Evolutionary conservation across 2,329 filamentous ascomycete species (phyloP), one percentile per base, ranked within the genome.

Genomic region (Diaporthe vexans): DNA sequence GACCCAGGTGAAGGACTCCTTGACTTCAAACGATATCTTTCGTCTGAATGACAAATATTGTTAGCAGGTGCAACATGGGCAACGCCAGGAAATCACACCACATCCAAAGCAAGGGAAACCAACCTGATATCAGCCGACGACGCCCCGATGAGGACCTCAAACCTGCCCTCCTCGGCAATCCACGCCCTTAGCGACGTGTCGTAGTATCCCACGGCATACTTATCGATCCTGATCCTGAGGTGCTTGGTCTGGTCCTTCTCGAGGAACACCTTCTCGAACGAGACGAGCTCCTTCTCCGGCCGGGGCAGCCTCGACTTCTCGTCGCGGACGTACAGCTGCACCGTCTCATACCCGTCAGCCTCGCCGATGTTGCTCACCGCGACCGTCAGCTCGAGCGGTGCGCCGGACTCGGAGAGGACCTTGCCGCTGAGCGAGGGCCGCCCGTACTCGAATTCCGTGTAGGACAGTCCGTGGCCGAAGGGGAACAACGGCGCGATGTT

Each of bases 381-480:
- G 73, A 89, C 82, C 26, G 85, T 84, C 51, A 89, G 81, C 69
- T 86, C 86, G 73, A 88, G 82, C 57, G 58, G 82, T 48, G 70
- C 82, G 65, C 78, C 82, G 73, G 85, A 77, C 56, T 85, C 78
- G 51, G 82, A 77, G 72, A 89, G 80, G 1, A 84, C 80, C 70
- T 81, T 81, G 2, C 81, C 78, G 77, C 83, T 86, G 71, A 92
- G 85, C 4, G 86, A 86, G 0, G 91, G 87, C 0, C 86, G 84
- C 19, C 90, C 90, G 79, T 94, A 92, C 61, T 88, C 86, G 80
- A 95, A 95, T 0, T 84, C 88, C 0, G 93, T 94, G 81, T 95
- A 95, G 0, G 91, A 93, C 10, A 95, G 86, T 1, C 93, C 93
- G 80, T 94, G 92, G 15, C 93, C 93, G 77, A 95, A 95, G 37